Evolutionary conservation across 805 yeast species (phyloP), one percentile per base, ranked within the genome.

Genomic region (Lipomyces orientalis): DNA sequence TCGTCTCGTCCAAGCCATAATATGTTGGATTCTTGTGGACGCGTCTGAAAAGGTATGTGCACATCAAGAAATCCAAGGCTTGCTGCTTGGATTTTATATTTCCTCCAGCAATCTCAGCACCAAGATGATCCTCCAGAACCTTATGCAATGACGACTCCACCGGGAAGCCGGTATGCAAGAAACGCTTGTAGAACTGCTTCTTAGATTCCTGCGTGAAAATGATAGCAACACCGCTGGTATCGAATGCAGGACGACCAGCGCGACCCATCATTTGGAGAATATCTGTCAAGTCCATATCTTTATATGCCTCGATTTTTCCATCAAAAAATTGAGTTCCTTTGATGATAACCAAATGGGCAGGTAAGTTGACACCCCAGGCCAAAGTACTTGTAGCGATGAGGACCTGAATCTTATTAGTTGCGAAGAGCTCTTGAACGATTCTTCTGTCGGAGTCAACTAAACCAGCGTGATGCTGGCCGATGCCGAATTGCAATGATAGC

Each of bases 341-440:
- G 72, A 90, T 88, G 56, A 90, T 85, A 16, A 90, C 95, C 71
- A 90, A 80, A 78, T 89, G 90, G 0, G 95, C 94, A 0, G 94
- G 94, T 70, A 90, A 81, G 73, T 90, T 90, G 58, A 90, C 94
- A 78, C 94, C 94, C 94, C 94, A 90, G 0, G 95, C 94, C 70
- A 90, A 82, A 1, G 94, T 90, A n/a, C 92, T 88, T 0, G 95
- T 90, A 1, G 94, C 93, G 51, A 90, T 82, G 68, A 90, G 81
- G 56, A 90, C 85, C 78, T 90, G 95, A 60, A 90, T 84, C 75
- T 88, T 89, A 56, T 85, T 87, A n/a, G 82, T 78, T 65, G 89
- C 91, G 77, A 90, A 90, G 51, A 90, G 78, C 72, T 87, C 86
- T 74, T 90, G 94, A 4, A 90, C 85, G 16, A 90, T 83, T 70